A percentile compares a stretch with the other conserved stretches of the same genome.
Conservation (phyloP, 192 early-diverging fungal genomes). For the Phycomyces nitens region DNA sequence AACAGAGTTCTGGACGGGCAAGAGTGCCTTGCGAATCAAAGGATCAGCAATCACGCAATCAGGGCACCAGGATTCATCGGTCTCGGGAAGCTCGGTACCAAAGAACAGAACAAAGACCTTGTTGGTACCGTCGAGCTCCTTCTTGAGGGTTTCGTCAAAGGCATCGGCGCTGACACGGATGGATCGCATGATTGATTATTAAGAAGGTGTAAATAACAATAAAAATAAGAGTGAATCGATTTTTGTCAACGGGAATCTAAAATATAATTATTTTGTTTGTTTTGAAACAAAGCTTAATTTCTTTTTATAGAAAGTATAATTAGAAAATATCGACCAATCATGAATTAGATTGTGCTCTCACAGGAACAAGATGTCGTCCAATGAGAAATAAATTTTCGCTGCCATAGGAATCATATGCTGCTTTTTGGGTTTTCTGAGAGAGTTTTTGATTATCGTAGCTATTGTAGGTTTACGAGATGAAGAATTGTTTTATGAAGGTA, state of each 20-base stretch:
- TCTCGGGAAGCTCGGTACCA: constrained; percentile 40
- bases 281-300: too few relatives aligned
- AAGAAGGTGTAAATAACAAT: not conserved
- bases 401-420: constrained; percentile 1
- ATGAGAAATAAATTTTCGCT: constrained; percentile 7
- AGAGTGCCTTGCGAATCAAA: constrained; percentile 33
- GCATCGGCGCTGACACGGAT: constrained; percentile 30
- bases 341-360: too few relatives aligned
- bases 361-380: constrained; percentile 6
- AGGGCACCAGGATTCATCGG: constrained; percentile 48
- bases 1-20: constrained; percentile 26
- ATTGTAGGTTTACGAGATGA: constrained; percentile 19
- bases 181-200: constrained; percentile 28
- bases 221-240: not conserved
- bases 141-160: constrained; percentile 32
- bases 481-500: constrained; percentile 7
- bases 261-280: not conserved
- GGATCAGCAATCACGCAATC: constrained; percentile 51
- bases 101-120: constrained; percentile 41
- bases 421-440: too few relatives aligned
- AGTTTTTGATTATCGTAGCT: too few relatives aligned
- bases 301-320: too few relatives aligned
- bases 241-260: not conserved
- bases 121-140: constrained; percentile 17
- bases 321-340: too few relatives aligned